A percentile compares a stretch with the other conserved stretches of the same genome.
These are phyloP conservation scores for Amoeboaphelidium protococcarum DNA, from an alignment of 371 early-diverging fungal genomes.

Conservation along the genomic window DNA sequence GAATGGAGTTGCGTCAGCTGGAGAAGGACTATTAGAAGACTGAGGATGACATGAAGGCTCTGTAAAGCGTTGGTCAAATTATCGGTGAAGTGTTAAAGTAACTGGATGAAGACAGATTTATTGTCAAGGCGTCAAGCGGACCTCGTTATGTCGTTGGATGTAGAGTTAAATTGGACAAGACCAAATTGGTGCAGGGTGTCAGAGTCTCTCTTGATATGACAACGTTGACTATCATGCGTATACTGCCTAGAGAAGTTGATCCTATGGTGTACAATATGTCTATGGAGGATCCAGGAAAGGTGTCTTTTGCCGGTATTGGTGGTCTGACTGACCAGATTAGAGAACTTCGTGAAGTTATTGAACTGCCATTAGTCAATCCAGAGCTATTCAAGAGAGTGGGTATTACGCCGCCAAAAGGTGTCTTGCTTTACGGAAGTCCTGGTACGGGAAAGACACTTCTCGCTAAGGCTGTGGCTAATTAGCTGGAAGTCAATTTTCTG, in stretches of 20 bases:
- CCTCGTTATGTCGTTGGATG: slow-evolving; percentile 99
- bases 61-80: slow-evolving; percentile 97
- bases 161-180: slow-evolving; percentile 72
- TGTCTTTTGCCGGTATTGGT: slow-evolving; percentile 93
- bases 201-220: slow-evolving; percentile 98
- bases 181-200: slow-evolving; percentile 72
- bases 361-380: slow-evolving; percentile 95
- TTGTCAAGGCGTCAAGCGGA: slow-evolving; percentile 94
- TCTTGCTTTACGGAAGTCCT: slow-evolving; percentile 95
- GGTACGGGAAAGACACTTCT: slow-evolving; percentile 66
- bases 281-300: slow-evolving; percentile 81
- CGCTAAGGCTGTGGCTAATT: slow-evolving; percentile 92
- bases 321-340: slow-evolving; percentile 93
- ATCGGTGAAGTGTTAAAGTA: slow-evolving; percentile 98
- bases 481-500: slow-evolving; percentile 85
- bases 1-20: slow-evolving; percentile 47
- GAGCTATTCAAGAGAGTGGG: slow-evolving; percentile 96
- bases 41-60: slow-evolving; percentile 92
- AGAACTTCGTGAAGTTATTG: slow-evolving; percentile 94
- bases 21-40: slow-evolving; percentile 78
- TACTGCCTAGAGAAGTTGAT: slow-evolving; percentile 96
- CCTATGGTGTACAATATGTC: slow-evolving; percentile 98
- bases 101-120: slow-evolving; percentile 90
- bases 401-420: slow-evolving; percentile 94
- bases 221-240: slow-evolving; percentile 96